Evolutionary conservation across 805 yeast genomes (phyloP), one percentile per base, ranked within the genome.

Genomic region (Debaryomyces tyrocola): DNA sequence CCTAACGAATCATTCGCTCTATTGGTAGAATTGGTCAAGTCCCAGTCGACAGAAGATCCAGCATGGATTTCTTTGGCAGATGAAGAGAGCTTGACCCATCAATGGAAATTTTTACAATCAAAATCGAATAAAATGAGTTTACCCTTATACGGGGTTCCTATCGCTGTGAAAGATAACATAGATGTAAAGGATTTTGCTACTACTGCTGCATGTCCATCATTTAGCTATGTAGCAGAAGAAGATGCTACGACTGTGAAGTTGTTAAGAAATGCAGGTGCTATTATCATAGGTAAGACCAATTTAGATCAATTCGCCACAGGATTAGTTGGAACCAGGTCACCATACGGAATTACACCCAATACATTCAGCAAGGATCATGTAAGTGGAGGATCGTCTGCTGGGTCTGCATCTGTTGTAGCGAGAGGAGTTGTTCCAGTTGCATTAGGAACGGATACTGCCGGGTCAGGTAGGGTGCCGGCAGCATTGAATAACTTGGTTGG

Each of bases 251-350:
- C 87, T 5, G 97, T 90, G 11, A 63, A 70, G 8, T 67, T 84
- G n/a, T 74, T 94, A 56, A 81, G 89, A 65, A 78, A 75, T n/a
- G 86, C 89, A 33, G 99, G 99, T 62, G 98, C 98, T 39, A 87
- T 92, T 46, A 79, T 92, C 35, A 74, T 92, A 40, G 98, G 98
- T 49, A 92, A 92, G 66, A 94, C 98, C 45, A 92, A 92, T 66
- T 74, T 92, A 65, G 99, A 92, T 65, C 99, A 92, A 67, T 92
- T 92, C 69, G 98, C 98, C 10, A 94, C 99, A 2, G 99, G 99
- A 33, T 76, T 92, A 48, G 98, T 92, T 1, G 99, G 99, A 37
- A 84, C 90, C 28, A 79, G 99, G 60, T 87, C 96, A 6, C 98
- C 99, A 1, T 92, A 92, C 62, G 99, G 99, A 10, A 79, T 83